Base-by-base conservation (phyloP, 2,329 filamentous ascomycete species). In the Microdochium paspali region DNA sequence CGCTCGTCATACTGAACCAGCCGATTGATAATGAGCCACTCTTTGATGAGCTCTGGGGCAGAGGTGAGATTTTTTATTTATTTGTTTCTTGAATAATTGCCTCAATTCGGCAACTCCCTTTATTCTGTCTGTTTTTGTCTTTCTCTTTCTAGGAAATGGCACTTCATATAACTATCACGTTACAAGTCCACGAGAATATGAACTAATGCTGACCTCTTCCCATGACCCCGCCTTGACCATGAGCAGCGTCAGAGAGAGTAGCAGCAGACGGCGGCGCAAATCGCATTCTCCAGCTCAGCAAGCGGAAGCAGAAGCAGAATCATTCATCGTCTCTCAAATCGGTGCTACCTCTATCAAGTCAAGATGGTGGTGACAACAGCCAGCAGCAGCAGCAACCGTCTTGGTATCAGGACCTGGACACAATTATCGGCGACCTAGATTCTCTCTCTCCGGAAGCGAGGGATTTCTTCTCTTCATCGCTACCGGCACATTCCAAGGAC, bases 341-440 rank as follows among this genome's bases (percentile, higher is more conserved):
- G n/a, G n/a, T n/a, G n/a, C n/a, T n/a, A n/a, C n/a, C n/a, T n/a
- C n/a, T n/a, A n/a, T n/a, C n/a, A n/a, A n/a, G n/a, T n/a, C n/a
- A n/a, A n/a, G n/a, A n/a, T n/a, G n/a, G n/a, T n/a, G n/a, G n/a
- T n/a, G n/a, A n/a, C n/a, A n/a, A n/a, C n/a, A n/a, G n/a, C n/a
- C 35, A 40, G 35, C 15, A 15, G 18, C 18, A 7, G 18, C 18
- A 15, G 12, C 35, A 40, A 20, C 7, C 6, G n/a, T 5, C 35
- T 5, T 21, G 15, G 35, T 40, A 40, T 12, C 20, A 9, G 9
- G 12, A 40, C 49, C 79, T 89, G 1, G 71, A 87, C 59, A 72
- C 77, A 47, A 90, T 98, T 51, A 82, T 95, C 55, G 93, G 93
- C 44, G 93, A 98, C 62, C 76, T 98, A 10, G 93, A 98, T 68